A percentile compares a stretch with the other conserved stretches of the same genome.
phyloP scores from a whole-genome alignment of 208 protist species.

The Jaenimonas drosophilae region DNA sequence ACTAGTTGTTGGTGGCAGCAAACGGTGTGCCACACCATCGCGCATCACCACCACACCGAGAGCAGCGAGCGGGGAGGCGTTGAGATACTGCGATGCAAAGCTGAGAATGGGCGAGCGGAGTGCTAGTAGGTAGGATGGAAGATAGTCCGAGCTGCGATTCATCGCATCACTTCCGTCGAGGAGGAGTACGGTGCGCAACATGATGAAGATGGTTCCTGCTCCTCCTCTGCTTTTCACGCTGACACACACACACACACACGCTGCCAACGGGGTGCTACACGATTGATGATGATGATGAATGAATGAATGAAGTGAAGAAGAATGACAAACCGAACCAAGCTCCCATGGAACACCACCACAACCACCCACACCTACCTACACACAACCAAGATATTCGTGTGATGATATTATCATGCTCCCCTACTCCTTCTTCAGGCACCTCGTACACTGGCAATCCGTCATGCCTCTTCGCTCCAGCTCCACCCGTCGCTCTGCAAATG shows the following conservation, averaged over 20 bases:
- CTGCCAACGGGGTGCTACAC: too few species aligned
- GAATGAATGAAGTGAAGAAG: too few species aligned
- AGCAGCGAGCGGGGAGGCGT: constrained; percentile 57
- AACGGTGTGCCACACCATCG: constrained; percentile 47
- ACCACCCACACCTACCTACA: too few species aligned
- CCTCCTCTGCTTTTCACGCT: too few species aligned
- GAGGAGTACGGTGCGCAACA: constrained; percentile 73
- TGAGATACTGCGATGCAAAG: constrained; percentile 50
- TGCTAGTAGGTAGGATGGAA: constrained; percentile 73
- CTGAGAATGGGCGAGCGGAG: constrained; percentile 44
- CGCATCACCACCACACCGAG: constrained; percentile 76
- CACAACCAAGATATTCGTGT: too few species aligned
- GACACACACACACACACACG: too few species aligned
- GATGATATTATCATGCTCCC: too few species aligned
- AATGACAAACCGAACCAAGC: too few species aligned
- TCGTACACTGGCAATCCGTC: constrained; percentile 41
- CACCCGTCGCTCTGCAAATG: constrained; percentile 29
- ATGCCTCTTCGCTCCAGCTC: constrained; percentile 41
- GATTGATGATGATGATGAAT: too few species aligned
- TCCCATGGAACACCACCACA: too few species aligned
- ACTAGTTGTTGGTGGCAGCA: constrained; percentile 60
- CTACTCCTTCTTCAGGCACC: constrained; percentile 22
- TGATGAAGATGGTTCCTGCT: constrained; percentile 1
- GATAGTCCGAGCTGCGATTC: constrained; percentile 72
- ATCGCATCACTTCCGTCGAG: constrained; percentile 80